Evolutionary conservation across 225 moss, liverwort and hornwort genomes (phyloP), one percentile per base, ranked within the genome.

Genomic region (Anthoceros angustus): DNA sequence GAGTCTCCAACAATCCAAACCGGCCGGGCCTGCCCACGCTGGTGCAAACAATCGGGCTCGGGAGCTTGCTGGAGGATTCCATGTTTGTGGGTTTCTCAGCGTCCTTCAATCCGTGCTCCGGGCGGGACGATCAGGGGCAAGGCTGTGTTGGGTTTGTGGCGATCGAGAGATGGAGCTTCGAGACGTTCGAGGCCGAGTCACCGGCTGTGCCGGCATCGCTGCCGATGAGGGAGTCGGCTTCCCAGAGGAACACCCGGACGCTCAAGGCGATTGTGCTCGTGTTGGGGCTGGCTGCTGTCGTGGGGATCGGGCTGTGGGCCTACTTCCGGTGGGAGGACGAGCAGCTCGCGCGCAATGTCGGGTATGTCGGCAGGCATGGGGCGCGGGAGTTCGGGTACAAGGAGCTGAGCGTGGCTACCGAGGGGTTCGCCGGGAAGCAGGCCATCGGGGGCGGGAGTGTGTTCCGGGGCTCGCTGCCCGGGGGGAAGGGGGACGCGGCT

Each of bases 311-410:
- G 18, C 66, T 41, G 25, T 66, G 25, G 16, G 12, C 12, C 66
- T 66, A 66, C 43, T 24, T 42, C 66, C 66, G 39, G 42, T 66
- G 66, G 66, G 66, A 66, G 14, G 66, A 66, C 20, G 21, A 41
- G 43, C 41, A 41, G 23, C 15, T 39, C 40, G 10, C 40, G 41
- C 41, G 39, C 40, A 66, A 66, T 41, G 66, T 41, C 5, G 23
- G 12, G 40, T 20, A 43, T 21, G 24, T 63, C 32, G 63, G 18
- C 24, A 63, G 63, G 38, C 21, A 16, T 55, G 50, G 50, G 50
- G 50, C 50, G 50, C 21, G 50, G 50, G 23, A 23, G 55, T 55
- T 18, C 55, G 18, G n/a, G n/a, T 55, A 55, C 49, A 5, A 50
- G 6, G 49, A 50, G 49, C 49, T 50, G 16, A 50, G 49, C 49